A percentile compares a stretch with the other conserved stretches of the same genome.
Evolutionary conservation across 2,329 filamentous ascomycete genomes (phyloP).

Genomic region (Aspergillus oerlinghausenensis): DNA sequence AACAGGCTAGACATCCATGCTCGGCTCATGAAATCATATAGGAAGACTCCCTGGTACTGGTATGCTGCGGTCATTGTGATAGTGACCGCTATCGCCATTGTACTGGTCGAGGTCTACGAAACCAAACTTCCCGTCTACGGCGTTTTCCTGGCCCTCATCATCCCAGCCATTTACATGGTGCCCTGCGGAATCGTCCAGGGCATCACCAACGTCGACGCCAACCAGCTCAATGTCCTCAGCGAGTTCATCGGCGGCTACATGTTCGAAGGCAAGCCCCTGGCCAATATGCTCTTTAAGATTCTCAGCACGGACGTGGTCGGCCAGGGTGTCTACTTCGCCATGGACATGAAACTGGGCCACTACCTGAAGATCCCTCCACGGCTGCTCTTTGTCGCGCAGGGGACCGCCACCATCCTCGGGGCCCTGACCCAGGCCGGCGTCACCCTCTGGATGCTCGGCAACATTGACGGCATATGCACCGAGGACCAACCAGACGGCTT

Average conservation of each 20-base stretch:
- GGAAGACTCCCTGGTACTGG: slow-evolving; percentile 41
- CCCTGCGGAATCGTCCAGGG: slow-evolving; percentile 44
- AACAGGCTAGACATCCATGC: slow-evolving; percentile 42
- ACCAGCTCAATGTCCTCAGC: slow-evolving; percentile 41
- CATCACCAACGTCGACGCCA: slow-evolving; percentile 43
- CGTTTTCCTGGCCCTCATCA: slow-evolving; percentile 38
- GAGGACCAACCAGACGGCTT: slow-evolving; percentile 43
- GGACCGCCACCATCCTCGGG: slow-evolving; percentile 45
- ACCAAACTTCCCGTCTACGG: slow-evolving; percentile 43
- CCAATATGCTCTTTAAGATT: slow-evolving; percentile 44
- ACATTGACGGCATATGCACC: slow-evolving; percentile 42
- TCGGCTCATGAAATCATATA: slow-evolving; percentile 38
- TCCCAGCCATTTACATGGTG: slow-evolving; percentile 41
- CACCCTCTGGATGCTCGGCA: slow-evolving; percentile 34
- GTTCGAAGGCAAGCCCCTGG: slow-evolving; percentile 42
- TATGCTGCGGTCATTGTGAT: slow-evolving; percentile 34
- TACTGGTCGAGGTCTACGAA: slow-evolving; percentile 39
- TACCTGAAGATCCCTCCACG: slow-evolving; percentile 49
- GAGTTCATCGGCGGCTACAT: slow-evolving; percentile 45
- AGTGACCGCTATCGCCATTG: slow-evolving; percentile 26
- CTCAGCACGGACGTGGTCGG: slow-evolving; percentile 41
- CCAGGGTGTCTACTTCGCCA: slow-evolving; percentile 45
- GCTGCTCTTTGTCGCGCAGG: slow-evolving; percentile 47
- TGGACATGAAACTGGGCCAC: slow-evolving; percentile 50
- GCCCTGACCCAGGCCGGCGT: slow-evolving; percentile 42